Percentiles rank a stretch among this genome's conserved stretches.
These are phyloP conservation scores for Quercus dentata DNA, from an alignment of 306 rosid species.

Conservation along the genomic window DNA sequence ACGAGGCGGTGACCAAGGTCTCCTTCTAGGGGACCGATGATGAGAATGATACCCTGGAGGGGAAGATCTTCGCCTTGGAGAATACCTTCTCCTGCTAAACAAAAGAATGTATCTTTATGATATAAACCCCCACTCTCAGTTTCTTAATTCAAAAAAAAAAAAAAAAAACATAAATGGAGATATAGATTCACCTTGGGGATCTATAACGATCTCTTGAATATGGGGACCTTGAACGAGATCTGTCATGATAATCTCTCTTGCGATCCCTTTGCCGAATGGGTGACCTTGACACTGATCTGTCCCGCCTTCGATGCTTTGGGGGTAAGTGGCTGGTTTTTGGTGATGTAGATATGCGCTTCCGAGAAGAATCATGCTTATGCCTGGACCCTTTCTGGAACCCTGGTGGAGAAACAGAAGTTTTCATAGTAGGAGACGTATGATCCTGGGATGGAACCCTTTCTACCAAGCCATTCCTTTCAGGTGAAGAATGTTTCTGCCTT, in stretches of 20 bases:
- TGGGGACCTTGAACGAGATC: background rate
- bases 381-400: background rate
- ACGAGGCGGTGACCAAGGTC: background rate
- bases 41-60: background rate
- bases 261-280: background rate
- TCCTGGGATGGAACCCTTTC: background rate
- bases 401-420: background rate
- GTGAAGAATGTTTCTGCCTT: background rate
- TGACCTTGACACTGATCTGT: background rate
- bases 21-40: background rate
- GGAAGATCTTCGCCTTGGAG: background rate
- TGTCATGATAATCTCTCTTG: background rate
- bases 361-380: background rate
- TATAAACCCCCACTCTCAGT: background rate
- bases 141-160: background rate
- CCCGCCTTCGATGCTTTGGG: background rate
- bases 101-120: background rate
- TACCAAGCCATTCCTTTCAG: background rate
- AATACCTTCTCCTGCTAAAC: background rate
- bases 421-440: background rate
- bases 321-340: background rate
- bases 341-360: background rate
- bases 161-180: background rate
- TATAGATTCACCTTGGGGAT: background rate
- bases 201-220: background rate